Base-by-base conservation (phyloP, 176 grass and related monocot species). In the Coix lacrymajobi region DNA sequence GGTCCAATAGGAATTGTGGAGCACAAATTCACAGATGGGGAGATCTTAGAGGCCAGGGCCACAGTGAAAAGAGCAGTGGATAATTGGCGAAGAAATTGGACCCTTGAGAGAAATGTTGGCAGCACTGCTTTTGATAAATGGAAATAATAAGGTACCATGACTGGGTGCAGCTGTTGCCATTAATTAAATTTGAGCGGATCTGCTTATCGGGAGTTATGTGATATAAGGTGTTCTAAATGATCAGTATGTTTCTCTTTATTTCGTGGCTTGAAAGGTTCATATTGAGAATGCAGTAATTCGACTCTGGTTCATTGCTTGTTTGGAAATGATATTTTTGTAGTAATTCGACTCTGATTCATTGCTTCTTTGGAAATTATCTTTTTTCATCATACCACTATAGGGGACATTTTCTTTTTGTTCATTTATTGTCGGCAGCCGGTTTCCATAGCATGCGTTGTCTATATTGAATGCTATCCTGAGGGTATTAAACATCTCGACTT, bases 1-100 rank as follows among this genome's bases (percentile, higher is more conserved):
- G 95, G 95, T 51, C 95, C 95, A 7, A 52, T 98, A 49, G 95
- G 95, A 33, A 93, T 95, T 51, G 46, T 98, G 60, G 95, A 98
- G 65, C 92, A 95, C 76, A 95, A 88, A 48, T 98, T 98, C 79
- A 89, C 88, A 19, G 81, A 83, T 19, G 66, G 79, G 4, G 92
- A 95, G 75, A 88, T 98, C 69, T 67, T 80, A 1, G 75, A 89
- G 57, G 95, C 92, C 12, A 78, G 85, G 45, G 75, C 79, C 32
- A 89, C 80, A 14, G 90, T 98, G 48, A 85, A 63, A 82, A 84
- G 60, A 58, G 92, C 95, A 22, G 84, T 98, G 1, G 71, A 66
- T 22, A 93, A 93, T 46, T 98, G 95, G 92, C 79, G 70, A 76
- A 91, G 66, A 75, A 88, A 87, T 51, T 63, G 57, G 20, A 25